Percentiles rank a stretch among this genome's conserved stretches.
Evolutionary conservation across 306 rosid genomes (phyloP).

Genomic region (Quercus suber): DNA sequence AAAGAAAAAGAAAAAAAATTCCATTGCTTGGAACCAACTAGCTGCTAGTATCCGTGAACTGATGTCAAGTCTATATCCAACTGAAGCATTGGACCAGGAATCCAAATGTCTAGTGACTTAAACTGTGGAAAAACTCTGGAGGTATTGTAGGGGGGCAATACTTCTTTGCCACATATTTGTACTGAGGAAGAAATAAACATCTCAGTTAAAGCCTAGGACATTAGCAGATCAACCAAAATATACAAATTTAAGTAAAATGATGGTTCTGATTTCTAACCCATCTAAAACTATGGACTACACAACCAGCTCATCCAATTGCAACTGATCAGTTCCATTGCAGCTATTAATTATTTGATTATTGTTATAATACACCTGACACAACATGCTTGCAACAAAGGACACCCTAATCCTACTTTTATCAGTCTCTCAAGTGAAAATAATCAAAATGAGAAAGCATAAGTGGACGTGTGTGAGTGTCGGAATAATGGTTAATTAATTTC

Average conservation of each 20-base stretch:
- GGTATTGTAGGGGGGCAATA: slow-evolving; percentile 69
- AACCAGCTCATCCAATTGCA: too few species aligned
- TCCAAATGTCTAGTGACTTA: slow-evolving; percentile 9
- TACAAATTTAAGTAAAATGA: too few species aligned
- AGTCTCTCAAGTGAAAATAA: too few species aligned
- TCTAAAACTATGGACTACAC: too few species aligned
- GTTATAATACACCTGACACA: too few species aligned
- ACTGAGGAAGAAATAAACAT: slow-evolving; percentile 47
- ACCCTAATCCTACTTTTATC: neutral
- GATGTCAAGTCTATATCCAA: slow-evolving; percentile 34
- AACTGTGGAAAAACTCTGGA: slow-evolving; percentile 53
- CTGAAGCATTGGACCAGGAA: slow-evolving; percentile 36
- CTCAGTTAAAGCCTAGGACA: neutral
- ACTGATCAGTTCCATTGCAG: too few species aligned
- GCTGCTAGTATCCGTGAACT: slow-evolving; percentile 14
- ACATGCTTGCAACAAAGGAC: neutral
- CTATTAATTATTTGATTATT: too few species aligned
- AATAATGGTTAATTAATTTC: too few species aligned
- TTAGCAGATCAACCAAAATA: neutral
- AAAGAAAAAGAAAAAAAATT: slow-evolving; percentile 2
- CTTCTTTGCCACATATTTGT: slow-evolving; percentile 84
- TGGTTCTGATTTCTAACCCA: too few species aligned
- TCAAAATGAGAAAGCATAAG: too few species aligned
- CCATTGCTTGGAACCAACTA: neutral
- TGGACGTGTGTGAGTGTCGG: too few species aligned